These are phyloP conservation scores for Globisporangium ultimum DNA, from an alignment of 352 stramenopile species.

Conservation along the genomic window DNA sequence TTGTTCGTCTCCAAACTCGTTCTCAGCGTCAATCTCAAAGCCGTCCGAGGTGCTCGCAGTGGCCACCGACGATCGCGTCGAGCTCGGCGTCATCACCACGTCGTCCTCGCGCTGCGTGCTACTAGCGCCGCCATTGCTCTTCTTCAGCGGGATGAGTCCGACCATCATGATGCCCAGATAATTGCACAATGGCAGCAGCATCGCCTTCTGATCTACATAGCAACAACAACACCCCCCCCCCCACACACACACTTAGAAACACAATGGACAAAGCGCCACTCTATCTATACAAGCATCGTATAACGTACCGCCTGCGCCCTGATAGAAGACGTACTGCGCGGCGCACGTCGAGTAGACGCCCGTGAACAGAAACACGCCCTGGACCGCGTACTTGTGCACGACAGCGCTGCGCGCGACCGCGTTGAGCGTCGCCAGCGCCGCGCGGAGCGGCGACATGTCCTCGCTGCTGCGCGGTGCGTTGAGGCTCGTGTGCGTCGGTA, in stretches of 20 bases:
- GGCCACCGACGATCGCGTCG: background rate
- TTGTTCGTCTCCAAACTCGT: background rate
- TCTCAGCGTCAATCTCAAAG: conserved; percentile 9
- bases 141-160: conserved; percentile 43
- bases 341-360: conserved; percentile 82
- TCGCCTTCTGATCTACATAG: conserved; percentile 65
- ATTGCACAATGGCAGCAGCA: conserved; percentile 85
- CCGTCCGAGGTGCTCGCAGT: conserved; percentile 1
- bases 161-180: conserved; percentile 87
- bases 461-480: background rate
- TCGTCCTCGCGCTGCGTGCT: background rate
- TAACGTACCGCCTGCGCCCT: conserved; percentile 36
- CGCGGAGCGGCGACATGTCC: background rate
- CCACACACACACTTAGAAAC: background rate
- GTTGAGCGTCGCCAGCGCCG: background rate
- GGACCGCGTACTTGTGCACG: conserved; percentile 21
- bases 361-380: conserved; percentile 77
- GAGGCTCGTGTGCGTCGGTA: background rate
- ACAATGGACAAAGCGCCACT: background rate
- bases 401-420: background rate
- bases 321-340: conserved; percentile 85
- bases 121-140: background rate
- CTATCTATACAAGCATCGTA: background rate
- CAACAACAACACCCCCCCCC: background rate
- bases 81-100: background rate